phyloP scores from a whole-genome alignment of 1,139 yeast genomes.

The Yamadazyma sp. region DNA sequence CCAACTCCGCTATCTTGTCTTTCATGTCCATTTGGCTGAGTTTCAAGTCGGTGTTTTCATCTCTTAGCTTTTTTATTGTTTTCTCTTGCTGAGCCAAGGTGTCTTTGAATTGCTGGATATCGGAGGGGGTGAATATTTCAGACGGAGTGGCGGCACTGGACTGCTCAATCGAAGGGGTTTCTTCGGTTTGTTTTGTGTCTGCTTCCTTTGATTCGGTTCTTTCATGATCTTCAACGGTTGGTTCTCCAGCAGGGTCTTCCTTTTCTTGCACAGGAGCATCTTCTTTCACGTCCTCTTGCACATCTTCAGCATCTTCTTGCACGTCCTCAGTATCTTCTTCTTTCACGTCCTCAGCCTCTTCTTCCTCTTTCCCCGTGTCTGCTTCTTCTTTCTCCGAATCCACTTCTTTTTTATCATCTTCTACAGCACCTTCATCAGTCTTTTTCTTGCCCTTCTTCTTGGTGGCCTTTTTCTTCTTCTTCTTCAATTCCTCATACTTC shows the following conservation, averaged over 20 bases:
- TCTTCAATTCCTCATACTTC: constrained; percentile 63
- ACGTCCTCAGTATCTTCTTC: constrained; percentile 1
- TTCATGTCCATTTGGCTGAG: constrained; percentile 48
- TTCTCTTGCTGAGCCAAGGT: constrained; percentile 32
- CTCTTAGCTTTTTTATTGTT: constrained; percentile 40
- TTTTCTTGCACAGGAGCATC: not conserved
- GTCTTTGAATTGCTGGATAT: constrained; percentile 28
- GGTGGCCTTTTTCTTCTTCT: constrained; percentile 52
- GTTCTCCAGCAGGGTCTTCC: too few relatives aligned
- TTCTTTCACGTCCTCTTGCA: not conserved
- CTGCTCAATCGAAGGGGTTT: not conserved
- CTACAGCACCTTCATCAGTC: constrained; percentile 13
- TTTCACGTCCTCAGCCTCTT: constrained; percentile 8
- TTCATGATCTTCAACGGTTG: too few relatives aligned
- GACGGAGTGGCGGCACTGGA: constrained; percentile 6
- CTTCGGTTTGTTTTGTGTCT: not conserved
- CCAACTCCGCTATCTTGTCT: constrained; percentile 31
- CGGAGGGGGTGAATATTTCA: constrained; percentile 7
- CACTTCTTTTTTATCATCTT: constrained; percentile 18
- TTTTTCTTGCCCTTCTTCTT: constrained; percentile 14
- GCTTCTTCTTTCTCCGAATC: constrained; percentile 14
- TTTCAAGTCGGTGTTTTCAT: constrained; percentile 47
- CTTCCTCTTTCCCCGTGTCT: constrained; percentile 11
- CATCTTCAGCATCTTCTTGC: not conserved
- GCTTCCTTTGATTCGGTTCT: constrained; percentile 3